phyloP scores from a whole-genome alignment of 1,284 basidiomycete species.

The Ustilago trichophora region DNA sequence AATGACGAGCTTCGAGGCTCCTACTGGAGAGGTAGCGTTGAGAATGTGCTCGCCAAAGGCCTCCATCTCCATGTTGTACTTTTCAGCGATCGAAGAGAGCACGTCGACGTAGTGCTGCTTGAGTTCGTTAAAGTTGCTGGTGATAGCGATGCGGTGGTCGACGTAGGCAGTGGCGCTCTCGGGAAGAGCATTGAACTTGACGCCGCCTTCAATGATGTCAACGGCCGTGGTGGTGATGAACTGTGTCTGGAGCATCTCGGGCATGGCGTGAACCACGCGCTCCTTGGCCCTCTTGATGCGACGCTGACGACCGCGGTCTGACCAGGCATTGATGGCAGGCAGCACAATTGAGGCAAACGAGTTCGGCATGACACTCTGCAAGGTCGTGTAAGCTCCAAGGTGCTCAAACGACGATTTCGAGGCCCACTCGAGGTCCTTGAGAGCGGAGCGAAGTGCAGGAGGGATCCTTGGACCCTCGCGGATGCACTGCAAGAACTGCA shows the following conservation, averaged over 20 bases:
- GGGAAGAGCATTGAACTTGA: constrained; percentile 75
- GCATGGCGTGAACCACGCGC: constrained; percentile 22
- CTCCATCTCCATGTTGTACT: constrained; percentile 68
- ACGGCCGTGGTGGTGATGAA: constrained; percentile 78
- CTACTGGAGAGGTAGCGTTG: constrained; percentile 9
- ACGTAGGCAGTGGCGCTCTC: constrained; percentile 72
- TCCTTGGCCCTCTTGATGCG: constrained; percentile 22
- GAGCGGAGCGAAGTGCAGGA: constrained; percentile 67
- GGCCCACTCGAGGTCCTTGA: constrained; percentile 62
- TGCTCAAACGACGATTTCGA: constrained; percentile 35
- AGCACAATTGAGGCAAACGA: constrained; percentile 20
- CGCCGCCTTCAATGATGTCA: constrained; percentile 75
- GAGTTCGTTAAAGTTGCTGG: constrained; percentile 70
- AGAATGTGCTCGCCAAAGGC: constrained; percentile 65
- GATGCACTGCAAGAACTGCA: constrained; percentile 70
- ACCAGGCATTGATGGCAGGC: constrained; percentile 28
- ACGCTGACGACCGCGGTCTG: constrained; percentile 30
- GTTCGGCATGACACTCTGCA: constrained; percentile 27
- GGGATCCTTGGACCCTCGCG: constrained; percentile 71
- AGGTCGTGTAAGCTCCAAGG: constrained; percentile 11
- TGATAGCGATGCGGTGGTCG: constrained; percentile 73
- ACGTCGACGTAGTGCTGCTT: constrained; percentile 69
- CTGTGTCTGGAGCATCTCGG: constrained; percentile 66
- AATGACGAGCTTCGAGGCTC: constrained; percentile 35
- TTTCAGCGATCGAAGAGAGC: constrained; percentile 69